Conservation (phyloP, 805 yeast genomes). For the Kuraishia ogatae region DNA sequence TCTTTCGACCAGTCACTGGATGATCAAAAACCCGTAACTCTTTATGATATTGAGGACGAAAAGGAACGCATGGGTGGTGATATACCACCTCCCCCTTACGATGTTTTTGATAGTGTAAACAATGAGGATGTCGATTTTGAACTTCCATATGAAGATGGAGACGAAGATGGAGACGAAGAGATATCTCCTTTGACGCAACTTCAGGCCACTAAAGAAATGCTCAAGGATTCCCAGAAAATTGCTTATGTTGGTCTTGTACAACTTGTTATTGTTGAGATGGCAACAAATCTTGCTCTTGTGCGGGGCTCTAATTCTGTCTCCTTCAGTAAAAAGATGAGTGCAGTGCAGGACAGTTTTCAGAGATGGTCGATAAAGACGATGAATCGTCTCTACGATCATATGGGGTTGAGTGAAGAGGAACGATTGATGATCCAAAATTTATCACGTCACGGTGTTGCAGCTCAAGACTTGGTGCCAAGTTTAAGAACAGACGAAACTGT, state of each 20-base stretch:
- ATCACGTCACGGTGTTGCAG: constrained; percentile 75
- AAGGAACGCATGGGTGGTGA: constrained; percentile 9
- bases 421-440: constrained; percentile 79
- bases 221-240: constrained; percentile 76
- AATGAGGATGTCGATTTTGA: constrained; percentile 19
- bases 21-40: not conserved
- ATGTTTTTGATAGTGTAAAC: constrained; percentile 14
- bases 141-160: too few species aligned
- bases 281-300: constrained; percentile 61
- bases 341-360: constrained; percentile 69
- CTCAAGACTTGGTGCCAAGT: constrained; percentile 59
- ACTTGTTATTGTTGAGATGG: constrained; percentile 71
- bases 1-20: not conserved
- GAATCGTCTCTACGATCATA: constrained; percentile 66
- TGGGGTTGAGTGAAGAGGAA: constrained; percentile 73
- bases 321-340: constrained; percentile 51
- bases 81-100: constrained; percentile 8
- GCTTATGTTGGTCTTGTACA: constrained; percentile 87
- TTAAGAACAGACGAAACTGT: constrained; percentile 43
- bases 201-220: constrained; percentile 69
- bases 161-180: constrained; percentile 23
- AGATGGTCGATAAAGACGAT: constrained; percentile 76
- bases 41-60: constrained; percentile 3
- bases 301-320: constrained; percentile 43
- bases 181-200: constrained; percentile 55